Base-by-base conservation (phyloP, 2,329 filamentous ascomycete genomes). In the Fusarium stilboides region DNA sequence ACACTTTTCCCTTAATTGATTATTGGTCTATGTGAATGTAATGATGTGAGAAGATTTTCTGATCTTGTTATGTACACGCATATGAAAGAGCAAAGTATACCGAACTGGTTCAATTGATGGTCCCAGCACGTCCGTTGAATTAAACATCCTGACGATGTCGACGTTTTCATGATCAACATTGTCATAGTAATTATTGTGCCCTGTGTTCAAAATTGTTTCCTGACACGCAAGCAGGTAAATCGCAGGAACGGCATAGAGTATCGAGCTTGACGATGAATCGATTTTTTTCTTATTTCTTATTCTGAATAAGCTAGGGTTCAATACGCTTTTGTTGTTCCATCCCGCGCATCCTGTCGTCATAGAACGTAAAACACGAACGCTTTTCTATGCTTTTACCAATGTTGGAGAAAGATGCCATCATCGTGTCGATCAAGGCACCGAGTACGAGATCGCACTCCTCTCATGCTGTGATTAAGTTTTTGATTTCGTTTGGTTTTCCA, bases 351-450 rank as follows among this genome's bases (percentile, higher is more conserved):
- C 14, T 20, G 12, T 22, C 20, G n/a, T 10, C 46, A 33, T 36
- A 28, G 37, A 43, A 28, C 12, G 20, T 28, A 40, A 54, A 26
- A 57, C 40, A 43, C 39, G 39, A 44, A 54, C 51, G 47, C 61
- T 54, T 58, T 58, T 69, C 34, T 49, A n/a, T 44, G 17, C 19
- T 44, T 47, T 61, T 43, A 33, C 39, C 12, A 33, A 24, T 12
- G 34, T 15, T 20, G 45, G 39, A 24, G 26, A 51, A 28, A 52
- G 15, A 47, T 44, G 14, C 13, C 4, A 28, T 40, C 28, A n/a
- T 20, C 24, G 19, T 17, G 19, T 26, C 39, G 31, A 33, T 20
- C 20, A 37, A 34, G 28, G 8, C 19, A 34, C 40, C 19, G 31
- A 34, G n/a, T 24, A 74, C 34, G 19, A 51, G 39, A 43, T 22